Evolutionary conservation across 805 yeast species (phyloP), one percentile per base, ranked within the genome.

Genomic region (Maudiozyma turicensis): DNA sequence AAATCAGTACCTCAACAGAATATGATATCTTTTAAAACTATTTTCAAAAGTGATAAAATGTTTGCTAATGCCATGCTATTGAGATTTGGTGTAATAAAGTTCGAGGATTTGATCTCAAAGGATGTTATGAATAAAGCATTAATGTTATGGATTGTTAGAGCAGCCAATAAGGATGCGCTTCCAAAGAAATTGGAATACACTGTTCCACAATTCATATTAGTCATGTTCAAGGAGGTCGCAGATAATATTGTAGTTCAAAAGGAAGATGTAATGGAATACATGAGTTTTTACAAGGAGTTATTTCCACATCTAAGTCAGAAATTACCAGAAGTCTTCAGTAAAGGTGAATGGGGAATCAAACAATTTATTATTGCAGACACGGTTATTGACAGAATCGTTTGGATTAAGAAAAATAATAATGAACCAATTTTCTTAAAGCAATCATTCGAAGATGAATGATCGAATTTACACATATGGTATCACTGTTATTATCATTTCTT

Each of bases 91-190:
- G 72, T 79, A 9, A 63, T 75, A 3, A 70, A 72, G 20, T 80
- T 74, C 55, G 81, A 78, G 5, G 80, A 77, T 43, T 56, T 84
- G 13, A 57, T 73, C 2, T 66, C 66, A 7, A 69, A 76, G 41
- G 70, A 73, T 40, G 71, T 79, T 43, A 66, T 79, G 50, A 82
- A 81, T 49, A 84, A 81, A 54, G 75, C 76, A 2, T 68, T 85
- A 63, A 61, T 82, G 20, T 63, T 85, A 39, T 85, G 83, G 78
- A 67, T 84, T 29, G 76, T 84, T 35, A 71, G 88, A 55, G 74
- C 78, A 50, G 67, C 71, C 49, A 83, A 81, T 15, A 58, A 59
- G 8, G 74, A 69, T 37, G 33, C 51, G 1, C 29, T 42, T 13
- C 20, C 31, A 6, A 59, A 60, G 20, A 63, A 66, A 37, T 63